Conservation (phyloP, 257 asterid genomes). For the Solanum boliviense region DNA sequence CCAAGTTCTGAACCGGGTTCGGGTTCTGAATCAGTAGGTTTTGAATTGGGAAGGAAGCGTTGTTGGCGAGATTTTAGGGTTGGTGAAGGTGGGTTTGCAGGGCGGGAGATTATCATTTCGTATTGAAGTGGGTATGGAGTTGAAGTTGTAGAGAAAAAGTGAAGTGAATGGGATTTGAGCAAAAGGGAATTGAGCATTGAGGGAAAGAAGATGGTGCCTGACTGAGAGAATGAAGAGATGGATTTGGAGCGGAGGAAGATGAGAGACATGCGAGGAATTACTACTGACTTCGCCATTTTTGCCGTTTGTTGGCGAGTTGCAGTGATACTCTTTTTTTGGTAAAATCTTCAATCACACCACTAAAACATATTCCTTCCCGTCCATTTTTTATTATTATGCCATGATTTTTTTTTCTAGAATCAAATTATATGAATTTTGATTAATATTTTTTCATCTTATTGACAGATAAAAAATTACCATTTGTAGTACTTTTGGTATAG, state of each 20-base stretch:
- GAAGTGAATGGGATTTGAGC: constrained; percentile 2
- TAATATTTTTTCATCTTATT: too few relatives aligned
- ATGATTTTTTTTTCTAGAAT: rapidly evolving
- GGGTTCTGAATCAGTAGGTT: constrained; percentile 11
- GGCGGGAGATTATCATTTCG: constrained; percentile 85
- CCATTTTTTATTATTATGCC: too few relatives aligned
- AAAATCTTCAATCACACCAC: not conserved
- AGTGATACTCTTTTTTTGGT: not conserved
- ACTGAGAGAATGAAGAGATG: constrained; percentile 3
- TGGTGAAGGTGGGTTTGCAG: constrained; percentile 26
- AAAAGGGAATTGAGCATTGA: constrained; percentile 4
- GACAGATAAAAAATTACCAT: too few relatives aligned
- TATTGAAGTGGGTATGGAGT: constrained; percentile 85
- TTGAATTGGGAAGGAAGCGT: constrained; percentile 22
- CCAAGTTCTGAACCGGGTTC: constrained; percentile 28
- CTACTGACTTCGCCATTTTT: constrained; percentile 12
- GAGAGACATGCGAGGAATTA: constrained; percentile 26
- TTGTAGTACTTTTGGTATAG: too few relatives aligned
- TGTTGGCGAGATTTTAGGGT: not conserved
- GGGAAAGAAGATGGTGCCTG: constrained; percentile 8
- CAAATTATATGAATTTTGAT: too few relatives aligned
- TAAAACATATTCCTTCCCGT: too few relatives aligned
- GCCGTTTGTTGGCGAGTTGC: not conserved
- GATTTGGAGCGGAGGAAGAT: constrained; percentile 37
- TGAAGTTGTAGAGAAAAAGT: constrained; percentile 42